A percentile compares a stretch with the other conserved stretches of the same genome.
Evolutionary conservation across 2,329 filamentous ascomycete genomes (phyloP).

Genomic region (Xylaria sp.): DNA sequence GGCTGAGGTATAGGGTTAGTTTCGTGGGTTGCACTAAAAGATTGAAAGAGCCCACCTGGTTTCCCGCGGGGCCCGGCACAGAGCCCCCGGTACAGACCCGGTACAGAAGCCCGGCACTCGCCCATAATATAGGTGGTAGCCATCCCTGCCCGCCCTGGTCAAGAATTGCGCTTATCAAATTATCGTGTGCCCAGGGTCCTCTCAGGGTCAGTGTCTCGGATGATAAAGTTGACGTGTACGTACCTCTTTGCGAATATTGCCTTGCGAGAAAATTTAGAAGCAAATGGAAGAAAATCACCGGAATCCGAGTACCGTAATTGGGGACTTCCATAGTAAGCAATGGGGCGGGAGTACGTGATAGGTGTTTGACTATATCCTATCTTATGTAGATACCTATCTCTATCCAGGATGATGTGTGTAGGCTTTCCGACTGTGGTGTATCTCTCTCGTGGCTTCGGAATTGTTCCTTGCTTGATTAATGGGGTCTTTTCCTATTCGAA

Average conservation of each 20-base stretch:
- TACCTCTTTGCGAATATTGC: no score
- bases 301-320: conserved; percentile 21
- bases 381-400: neutral
- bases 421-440: neutral
- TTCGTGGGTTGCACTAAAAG: neutral
- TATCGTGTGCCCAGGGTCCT: conserved; percentile 8
- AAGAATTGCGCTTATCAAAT: neutral
- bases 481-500: conserved; percentile 16
- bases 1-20: neutral
- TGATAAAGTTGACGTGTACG: neutral
- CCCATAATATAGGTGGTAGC: no score
- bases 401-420: neutral
- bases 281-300: conserved; percentile 15
- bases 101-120: neutral
- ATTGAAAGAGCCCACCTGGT: conserved; percentile 27
- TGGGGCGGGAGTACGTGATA: conserved; percentile 4
- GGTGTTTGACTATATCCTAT: neutral
- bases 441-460: conserved; percentile 11
- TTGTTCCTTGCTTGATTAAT: conserved; percentile 4
- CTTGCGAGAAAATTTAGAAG: conserved; percentile 14
- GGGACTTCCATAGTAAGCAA: conserved; percentile 32
- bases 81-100: conserved; percentile 15
- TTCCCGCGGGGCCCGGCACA: conserved; percentile 31
- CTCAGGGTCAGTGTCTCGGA: conserved; percentile 10
- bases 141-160: neutral